phyloP scores from a whole-genome alignment of 805 yeast species.

The Yueomyces sinensis region DNA sequence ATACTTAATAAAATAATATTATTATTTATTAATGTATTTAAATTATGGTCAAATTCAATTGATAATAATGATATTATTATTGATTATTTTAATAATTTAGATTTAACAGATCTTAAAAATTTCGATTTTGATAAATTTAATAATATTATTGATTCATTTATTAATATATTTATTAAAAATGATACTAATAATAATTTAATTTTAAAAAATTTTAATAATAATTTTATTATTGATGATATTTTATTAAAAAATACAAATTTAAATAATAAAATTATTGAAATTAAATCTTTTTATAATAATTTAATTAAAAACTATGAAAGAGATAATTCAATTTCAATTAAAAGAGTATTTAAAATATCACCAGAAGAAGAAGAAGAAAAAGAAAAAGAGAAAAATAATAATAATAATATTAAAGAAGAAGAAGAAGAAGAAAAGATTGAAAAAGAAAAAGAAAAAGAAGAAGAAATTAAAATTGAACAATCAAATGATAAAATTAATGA shows the following conservation, averaged over 20 bases:
- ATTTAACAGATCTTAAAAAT: no score
- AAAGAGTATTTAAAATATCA: constrained; percentile 18
- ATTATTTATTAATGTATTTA: no score
- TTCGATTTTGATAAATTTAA: no score
- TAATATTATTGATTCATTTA: no score
- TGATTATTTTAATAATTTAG: no score
- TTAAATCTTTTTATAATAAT: constrained; percentile 16
- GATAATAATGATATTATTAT: no score
- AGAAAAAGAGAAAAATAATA: not conserved
- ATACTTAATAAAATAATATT: no score
- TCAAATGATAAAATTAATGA: constrained; percentile 1
- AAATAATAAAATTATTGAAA: constrained; percentile 11
- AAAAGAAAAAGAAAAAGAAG: not conserved
- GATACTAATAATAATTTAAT: no score
- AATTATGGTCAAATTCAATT: no score
- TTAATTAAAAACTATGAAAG: constrained; percentile 21
- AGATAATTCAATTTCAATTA: constrained; percentile 19
- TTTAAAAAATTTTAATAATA: no score
- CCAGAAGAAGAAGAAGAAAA: constrained; percentile 2
- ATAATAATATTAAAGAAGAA: not conserved
- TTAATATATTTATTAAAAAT: no score
- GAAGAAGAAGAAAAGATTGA: not conserved
- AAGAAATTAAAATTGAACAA: not conserved
- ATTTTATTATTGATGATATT: constrained; percentile 14
- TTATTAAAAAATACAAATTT: constrained; percentile 12